phyloP scores from a whole-genome alignment of 768 basidiomycete species.

The Chalciporus pseudorubinellus region DNA sequence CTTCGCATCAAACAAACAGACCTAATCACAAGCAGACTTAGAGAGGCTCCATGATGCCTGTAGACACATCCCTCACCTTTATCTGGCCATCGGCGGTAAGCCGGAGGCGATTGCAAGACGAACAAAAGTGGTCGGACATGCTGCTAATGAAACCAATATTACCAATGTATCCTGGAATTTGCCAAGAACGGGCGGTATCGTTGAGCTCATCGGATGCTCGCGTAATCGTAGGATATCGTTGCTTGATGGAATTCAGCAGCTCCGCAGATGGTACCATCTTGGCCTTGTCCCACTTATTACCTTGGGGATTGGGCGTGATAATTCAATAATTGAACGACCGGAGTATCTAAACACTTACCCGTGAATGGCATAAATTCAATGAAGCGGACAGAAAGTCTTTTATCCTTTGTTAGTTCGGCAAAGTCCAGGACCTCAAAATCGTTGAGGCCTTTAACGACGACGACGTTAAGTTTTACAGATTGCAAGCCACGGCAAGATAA shows the following conservation, averaged over 20 bases:
- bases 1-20: constrained; percentile 83
- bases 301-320: constrained; percentile 35
- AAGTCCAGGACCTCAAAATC: constrained; percentile 79
- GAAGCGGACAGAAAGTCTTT: constrained; percentile 70
- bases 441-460: constrained; percentile 79
- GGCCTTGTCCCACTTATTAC: constrained; percentile 79
- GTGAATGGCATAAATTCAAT: constrained; percentile 96
- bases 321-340: constrained; percentile 3
- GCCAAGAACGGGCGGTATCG: constrained; percentile 81
- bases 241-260: constrained; percentile 51
- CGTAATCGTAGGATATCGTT: constrained; percentile 46
- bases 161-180: constrained; percentile 67
- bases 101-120: constrained; percentile 78
- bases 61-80: constrained; percentile 49
- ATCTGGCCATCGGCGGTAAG: constrained; percentile 91
- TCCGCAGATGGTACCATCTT: constrained; percentile 81
- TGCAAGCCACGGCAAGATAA: constrained; percentile 46
- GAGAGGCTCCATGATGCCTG: neutral
- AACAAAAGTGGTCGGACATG: constrained; percentile 93
- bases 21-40: constrained; percentile 41
- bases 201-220: constrained; percentile 66
- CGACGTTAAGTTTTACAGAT: constrained; percentile 80
- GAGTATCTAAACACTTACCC: constrained; percentile 41
- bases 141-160: constrained; percentile 86
- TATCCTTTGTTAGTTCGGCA: constrained; percentile 68